Percentiles rank a stretch among this genome's conserved stretches.
phyloP scores from a whole-genome alignment of 1,139 yeast genomes.

The Lodderomyces pseudojiufengensis region DNA sequence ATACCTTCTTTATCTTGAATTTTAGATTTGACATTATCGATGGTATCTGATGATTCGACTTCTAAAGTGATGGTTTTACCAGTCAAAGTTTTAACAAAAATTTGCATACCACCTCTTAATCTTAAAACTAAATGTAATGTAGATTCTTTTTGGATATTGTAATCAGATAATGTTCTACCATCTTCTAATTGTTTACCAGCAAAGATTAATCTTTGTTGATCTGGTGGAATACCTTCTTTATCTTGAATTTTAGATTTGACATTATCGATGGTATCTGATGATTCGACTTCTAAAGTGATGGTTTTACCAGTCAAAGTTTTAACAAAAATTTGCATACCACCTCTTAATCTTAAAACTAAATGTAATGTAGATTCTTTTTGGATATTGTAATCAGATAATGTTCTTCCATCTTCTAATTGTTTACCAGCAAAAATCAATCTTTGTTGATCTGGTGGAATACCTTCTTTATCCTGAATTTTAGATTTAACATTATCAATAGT shows the following conservation, averaged over 20 bases:
- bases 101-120: conserved; percentile 96
- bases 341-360: conserved; percentile 96
- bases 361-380: conserved; percentile 85
- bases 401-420: conserved; percentile 62
- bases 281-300: conserved; percentile 66
- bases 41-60: conserved; percentile 71
- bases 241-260: conserved; percentile 54
- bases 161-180: conserved; percentile 60
- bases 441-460: conserved; percentile 52
- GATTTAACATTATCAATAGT: conserved; percentile 64
- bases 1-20: conserved; percentile 55
- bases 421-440: conserved; percentile 58
- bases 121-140: conserved; percentile 95
- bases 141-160: conserved; percentile 72
- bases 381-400: conserved; percentile 62
- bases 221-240: conserved; percentile 52
- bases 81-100: conserved; percentile 55
- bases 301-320: conserved; percentile 69
- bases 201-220: conserved; percentile 53
- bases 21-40: conserved; percentile 58
- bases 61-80: conserved; percentile 71
- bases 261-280: conserved; percentile 70
- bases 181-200: conserved; percentile 65
- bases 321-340: conserved; percentile 76
- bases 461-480: conserved; percentile 53